phyloP scores from a whole-genome alignment of 2,329 filamentous ascomycete genomes.

The Colletotrichum australisinense region DNA sequence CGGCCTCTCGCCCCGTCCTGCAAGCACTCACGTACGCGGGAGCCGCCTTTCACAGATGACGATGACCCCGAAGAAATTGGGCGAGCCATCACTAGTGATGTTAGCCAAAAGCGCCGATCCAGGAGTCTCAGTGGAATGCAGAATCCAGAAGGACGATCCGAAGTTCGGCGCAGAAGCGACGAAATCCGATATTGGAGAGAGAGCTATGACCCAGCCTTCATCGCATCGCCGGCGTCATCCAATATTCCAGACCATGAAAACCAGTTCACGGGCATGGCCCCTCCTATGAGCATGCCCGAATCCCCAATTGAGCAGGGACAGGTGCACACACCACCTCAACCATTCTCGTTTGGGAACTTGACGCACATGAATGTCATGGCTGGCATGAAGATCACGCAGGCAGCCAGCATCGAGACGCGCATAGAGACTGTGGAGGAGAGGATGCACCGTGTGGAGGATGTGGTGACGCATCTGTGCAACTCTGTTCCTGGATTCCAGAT shows the following conservation, averaged over 20 bases:
- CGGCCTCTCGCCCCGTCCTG: constrained; percentile 70
- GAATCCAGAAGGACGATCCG: constrained; percentile 16
- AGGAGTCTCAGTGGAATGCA: constrained; percentile 61
- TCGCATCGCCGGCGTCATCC: constrained; percentile 63
- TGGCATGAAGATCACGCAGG: constrained; percentile 69
- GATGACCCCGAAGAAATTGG: constrained; percentile 68
- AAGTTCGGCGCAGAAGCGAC: constrained; percentile 65
- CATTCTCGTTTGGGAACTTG: constrained; percentile 66
- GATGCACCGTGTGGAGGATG: constrained; percentile 64
- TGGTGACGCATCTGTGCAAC: constrained; percentile 62
- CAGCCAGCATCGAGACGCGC: constrained; percentile 64
- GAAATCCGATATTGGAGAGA: constrained; percentile 74
- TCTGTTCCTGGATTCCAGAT: constrained; percentile 53
- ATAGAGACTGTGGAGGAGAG: constrained; percentile 63
- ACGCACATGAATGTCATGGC: constrained; percentile 57
- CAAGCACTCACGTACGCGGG: constrained; percentile 67
- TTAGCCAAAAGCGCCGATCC: constrained; percentile 64
- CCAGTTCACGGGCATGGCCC: constrained; percentile 44
- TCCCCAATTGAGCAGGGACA: constrained; percentile 47
- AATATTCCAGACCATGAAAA: constrained; percentile 50
- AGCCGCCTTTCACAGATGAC: constrained; percentile 49
- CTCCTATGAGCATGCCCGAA: constrained; percentile 45
- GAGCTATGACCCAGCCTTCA: constrained; percentile 64
- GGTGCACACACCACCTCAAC: constrained; percentile 54
- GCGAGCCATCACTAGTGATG: constrained; percentile 70